Conservation (phyloP, 148 eudicot species). For the Fagopyrum esculentum region DNA sequence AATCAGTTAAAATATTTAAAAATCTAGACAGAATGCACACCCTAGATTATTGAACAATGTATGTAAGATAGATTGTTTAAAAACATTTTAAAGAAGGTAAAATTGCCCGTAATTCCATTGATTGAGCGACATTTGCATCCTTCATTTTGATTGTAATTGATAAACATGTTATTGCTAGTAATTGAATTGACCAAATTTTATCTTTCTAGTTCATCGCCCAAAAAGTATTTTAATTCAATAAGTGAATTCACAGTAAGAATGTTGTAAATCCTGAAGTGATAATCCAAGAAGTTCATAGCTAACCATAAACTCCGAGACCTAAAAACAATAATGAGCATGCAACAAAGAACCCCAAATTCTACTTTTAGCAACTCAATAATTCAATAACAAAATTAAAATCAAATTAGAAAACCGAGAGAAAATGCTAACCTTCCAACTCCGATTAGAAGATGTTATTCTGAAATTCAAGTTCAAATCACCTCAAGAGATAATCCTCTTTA, state of each 20-base stretch:
- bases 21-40: too few relatives aligned
- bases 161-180: conserved; percentile 47
- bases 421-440: too few relatives aligned
- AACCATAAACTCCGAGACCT: conserved; percentile 50
- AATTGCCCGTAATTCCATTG: conserved; percentile 60
- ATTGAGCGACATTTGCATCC: conserved; percentile 45
- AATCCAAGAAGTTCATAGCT: conserved; percentile 70
- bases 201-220: conserved; percentile 28
- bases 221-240: not conserved
- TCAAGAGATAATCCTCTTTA: conserved; percentile 51
- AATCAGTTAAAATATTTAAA: too few relatives aligned
- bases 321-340: conserved; percentile 58
- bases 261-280: conserved; percentile 45
- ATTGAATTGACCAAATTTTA: conserved; percentile 67
- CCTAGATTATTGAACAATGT: not conserved
- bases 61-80: not conserved
- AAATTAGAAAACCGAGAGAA: not conserved
- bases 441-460: conserved; percentile 29
- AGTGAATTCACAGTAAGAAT: conserved; percentile 4
- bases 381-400: too few relatives aligned
- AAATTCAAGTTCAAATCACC: conserved; percentile 43
- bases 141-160: conserved; percentile 41
- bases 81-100: not conserved
- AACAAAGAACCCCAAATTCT: not conserved
- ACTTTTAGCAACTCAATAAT: not conserved